These are phyloP conservation scores for Melampsora americana DNA, from an alignment of 1,284 basidiomycete genomes.

Conservation along the genomic window DNA sequence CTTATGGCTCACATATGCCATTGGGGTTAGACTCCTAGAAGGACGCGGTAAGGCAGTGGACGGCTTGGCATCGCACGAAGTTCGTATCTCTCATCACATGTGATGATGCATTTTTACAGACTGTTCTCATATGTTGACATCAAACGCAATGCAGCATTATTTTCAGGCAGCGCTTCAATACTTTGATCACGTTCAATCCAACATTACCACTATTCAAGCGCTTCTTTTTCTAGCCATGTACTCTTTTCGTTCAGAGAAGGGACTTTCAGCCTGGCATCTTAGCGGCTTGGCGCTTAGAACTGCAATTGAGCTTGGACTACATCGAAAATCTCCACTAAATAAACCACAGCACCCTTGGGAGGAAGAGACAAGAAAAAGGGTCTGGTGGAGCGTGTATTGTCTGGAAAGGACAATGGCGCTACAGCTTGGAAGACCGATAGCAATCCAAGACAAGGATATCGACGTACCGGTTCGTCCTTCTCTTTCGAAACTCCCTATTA, in stretches of 20 bases:
- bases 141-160: background rate
- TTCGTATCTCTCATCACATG: background rate
- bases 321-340: conserved; percentile 25
- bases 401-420: conserved; percentile 40
- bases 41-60: conserved; percentile 16
- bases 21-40: conserved; percentile 30
- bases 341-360: conserved; percentile 1
- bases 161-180: conserved; percentile 43
- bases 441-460: conserved; percentile 38
- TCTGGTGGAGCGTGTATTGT: conserved; percentile 42
- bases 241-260: conserved; percentile 32
- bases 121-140: background rate
- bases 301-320: conserved; percentile 37
- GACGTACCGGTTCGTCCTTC: conserved; percentile 24
- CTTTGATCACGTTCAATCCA: conserved; percentile 35
- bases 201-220: conserved; percentile 39
- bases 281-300: conserved; percentile 38
- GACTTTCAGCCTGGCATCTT: conserved; percentile 38
- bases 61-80: conserved; percentile 30
- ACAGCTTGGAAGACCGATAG: conserved; percentile 35
- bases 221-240: conserved; percentile 42
- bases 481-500: background rate
- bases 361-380: conserved; percentile 37
- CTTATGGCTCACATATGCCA: conserved; percentile 33
- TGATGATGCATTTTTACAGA: background rate